Conservation (phyloP, 192 early-diverging fungal genomes). For the Umbelopsis ramanniana region DNA sequence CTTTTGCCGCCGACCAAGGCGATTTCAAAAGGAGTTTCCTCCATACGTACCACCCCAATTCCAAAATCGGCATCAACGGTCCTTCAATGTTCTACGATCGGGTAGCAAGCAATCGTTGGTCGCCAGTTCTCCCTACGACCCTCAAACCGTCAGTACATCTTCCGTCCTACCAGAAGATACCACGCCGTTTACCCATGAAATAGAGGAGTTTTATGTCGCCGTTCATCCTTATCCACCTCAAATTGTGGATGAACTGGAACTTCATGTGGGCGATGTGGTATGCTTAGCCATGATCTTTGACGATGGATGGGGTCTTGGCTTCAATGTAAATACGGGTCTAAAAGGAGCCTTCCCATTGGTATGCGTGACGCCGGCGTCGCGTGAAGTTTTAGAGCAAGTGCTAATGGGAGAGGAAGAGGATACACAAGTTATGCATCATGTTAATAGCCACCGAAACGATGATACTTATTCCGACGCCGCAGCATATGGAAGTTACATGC, state of each 20-base stretch:
- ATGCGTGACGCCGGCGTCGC: constrained; percentile 56
- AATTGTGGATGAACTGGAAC: constrained; percentile 76
- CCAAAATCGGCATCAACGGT: constrained; percentile 17
- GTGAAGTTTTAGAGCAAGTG: constrained; percentile 33
- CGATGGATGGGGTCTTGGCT: constrained; percentile 90
- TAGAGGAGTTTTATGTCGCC: constrained; percentile 39
- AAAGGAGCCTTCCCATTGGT: constrained; percentile 87
- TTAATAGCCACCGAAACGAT: background rate
- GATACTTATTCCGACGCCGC: constrained; percentile 5
- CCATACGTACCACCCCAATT: constrained; percentile 7
- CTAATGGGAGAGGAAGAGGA: constrained; percentile 20
- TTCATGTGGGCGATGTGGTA: constrained; percentile 75
- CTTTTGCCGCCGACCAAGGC: constrained; percentile 18
- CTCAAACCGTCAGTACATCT: background rate
- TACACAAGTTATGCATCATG: background rate
- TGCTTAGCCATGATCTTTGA: constrained; percentile 76
- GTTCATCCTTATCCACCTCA: constrained; percentile 65
- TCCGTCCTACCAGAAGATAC: background rate
- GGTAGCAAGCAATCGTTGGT: constrained; percentile 17
- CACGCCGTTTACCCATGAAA: background rate
- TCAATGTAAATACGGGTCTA: constrained; percentile 68
- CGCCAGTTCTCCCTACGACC: constrained; percentile 1
- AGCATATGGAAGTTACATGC: constrained; percentile 14
- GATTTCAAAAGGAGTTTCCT: constrained; percentile 15
- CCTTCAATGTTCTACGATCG: constrained; percentile 14